Evolutionary conservation across 257 asterid species (phyloP).

Genomic region (Jaltomata sinuosa): DNA sequence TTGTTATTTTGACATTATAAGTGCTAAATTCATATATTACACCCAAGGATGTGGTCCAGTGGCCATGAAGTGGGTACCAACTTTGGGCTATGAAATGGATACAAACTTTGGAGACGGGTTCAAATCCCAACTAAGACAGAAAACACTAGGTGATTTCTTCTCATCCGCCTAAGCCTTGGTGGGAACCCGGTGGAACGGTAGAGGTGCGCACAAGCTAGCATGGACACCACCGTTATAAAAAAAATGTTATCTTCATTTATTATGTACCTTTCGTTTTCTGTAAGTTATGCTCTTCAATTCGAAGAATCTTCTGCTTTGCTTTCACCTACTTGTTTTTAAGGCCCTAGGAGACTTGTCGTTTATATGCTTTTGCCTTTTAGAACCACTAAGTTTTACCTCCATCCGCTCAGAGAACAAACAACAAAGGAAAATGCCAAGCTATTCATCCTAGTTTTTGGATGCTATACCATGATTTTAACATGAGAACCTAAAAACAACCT

Average conservation of each 20-base stretch:
- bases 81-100: background rate
- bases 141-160: background rate
- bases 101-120: background rate
- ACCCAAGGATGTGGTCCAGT: background rate
- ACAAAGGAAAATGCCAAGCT: background rate
- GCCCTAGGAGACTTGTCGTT: background rate
- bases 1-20: background rate
- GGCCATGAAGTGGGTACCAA: background rate
- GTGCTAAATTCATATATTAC: background rate
- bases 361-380: background rate
- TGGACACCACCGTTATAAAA: background rate
- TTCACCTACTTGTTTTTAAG: background rate
- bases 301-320: background rate
- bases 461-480: background rate
- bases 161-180: background rate
- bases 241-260: background rate
- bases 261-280: background rate
- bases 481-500: background rate
- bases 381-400: background rate
- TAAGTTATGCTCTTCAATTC: background rate
- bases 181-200: background rate
- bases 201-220: background rate
- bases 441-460: background rate
- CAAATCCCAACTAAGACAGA: background rate
- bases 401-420: background rate